A percentile compares a stretch with the other conserved stretches of the same genome.
These are phyloP conservation scores for Adansonia rubrostipa DNA, from an alignment of 441 rosid genomes.

Conservation along the genomic window DNA sequence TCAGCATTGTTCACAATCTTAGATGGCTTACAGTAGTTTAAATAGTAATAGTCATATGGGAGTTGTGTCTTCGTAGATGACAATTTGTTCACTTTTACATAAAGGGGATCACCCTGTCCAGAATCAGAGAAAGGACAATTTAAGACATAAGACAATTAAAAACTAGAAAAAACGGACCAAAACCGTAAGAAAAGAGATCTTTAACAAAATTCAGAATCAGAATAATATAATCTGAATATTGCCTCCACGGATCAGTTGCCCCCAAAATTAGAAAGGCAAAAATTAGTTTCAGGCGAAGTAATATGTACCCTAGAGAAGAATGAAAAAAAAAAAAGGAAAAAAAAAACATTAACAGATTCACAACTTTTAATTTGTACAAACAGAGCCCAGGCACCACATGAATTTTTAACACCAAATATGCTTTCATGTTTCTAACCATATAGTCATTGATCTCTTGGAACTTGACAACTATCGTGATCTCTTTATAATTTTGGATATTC, in stretches of 20 bases:
- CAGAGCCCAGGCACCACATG: background rate
- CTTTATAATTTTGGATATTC: background rate
- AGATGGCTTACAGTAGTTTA: constrained; percentile 76
- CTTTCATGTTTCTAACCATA: background rate
- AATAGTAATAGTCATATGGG: constrained; percentile 90
- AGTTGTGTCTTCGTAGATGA: constrained; percentile 95
- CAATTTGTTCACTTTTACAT: constrained; percentile 92
- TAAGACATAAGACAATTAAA: background rate
- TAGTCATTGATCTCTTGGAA: constrained; percentile 1
- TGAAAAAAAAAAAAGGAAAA: background rate
- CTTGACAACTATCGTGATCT: background rate
- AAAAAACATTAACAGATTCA: background rate
- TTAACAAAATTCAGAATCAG: background rate
- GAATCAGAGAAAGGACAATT: background rate
- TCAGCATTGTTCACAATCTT: constrained; percentile 83
- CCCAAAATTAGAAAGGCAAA: background rate
- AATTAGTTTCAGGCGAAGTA: background rate
- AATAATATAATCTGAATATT: background rate
- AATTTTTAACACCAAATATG: background rate
- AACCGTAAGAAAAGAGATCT: background rate
- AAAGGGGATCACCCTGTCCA: constrained; percentile 36
- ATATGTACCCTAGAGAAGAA: background rate
- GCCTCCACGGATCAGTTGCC: background rate
- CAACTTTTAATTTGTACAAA: background rate
- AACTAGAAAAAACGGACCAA: background rate